phyloP scores from a whole-genome alignment of 2,329 filamentous ascomycete species.

The Beauveria bassiana region DNA sequence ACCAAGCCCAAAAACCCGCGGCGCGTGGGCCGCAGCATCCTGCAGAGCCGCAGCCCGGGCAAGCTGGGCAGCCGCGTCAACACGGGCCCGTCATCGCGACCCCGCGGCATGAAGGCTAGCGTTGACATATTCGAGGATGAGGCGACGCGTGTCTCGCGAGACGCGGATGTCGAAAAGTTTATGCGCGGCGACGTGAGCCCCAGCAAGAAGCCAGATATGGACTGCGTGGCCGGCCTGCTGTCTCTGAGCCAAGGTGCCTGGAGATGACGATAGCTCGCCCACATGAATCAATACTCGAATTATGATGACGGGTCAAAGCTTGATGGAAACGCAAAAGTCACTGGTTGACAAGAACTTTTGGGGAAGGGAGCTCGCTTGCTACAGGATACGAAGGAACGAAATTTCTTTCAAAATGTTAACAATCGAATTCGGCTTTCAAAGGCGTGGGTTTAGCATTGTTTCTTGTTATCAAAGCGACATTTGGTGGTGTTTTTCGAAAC shows the following conservation, averaged over 20 bases:
- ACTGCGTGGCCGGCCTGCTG: slow-evolving; percentile 81
- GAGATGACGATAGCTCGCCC: slow-evolving; percentile 41
- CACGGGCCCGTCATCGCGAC: slow-evolving; percentile 32
- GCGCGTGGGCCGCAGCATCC: slow-evolving; percentile 33
- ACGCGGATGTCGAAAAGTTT: slow-evolving; percentile 63
- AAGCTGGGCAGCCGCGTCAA: slow-evolving; percentile 31
- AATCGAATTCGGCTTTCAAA: not conserved
- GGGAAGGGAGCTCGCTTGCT: not conserved
- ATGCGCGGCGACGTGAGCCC: slow-evolving; percentile 61
- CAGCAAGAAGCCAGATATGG: slow-evolving; percentile 72
- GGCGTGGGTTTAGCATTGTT: not conserved
- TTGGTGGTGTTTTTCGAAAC: not conserved
- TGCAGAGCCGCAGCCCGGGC: slow-evolving; percentile 29
- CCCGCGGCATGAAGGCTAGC: slow-evolving; percentile 25
- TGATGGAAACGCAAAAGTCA: not conserved
- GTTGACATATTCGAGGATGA: slow-evolving; percentile 48
- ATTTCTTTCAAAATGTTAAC: not conserved
- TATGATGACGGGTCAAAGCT: not conserved
- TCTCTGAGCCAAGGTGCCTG: slow-evolving; percentile 90
- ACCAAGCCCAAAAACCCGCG: slow-evolving; percentile 26
- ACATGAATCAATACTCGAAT: not conserved
- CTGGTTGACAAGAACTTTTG: not conserved
- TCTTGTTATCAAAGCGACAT: not conserved
- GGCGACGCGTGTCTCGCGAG: slow-evolving; percentile 20
- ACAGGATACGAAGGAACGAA: slow-evolving; percentile 2